Evolutionary conservation across 2,329 filamentous ascomycete genomes (phyloP).

Genomic region (Fusarium humuli): DNA sequence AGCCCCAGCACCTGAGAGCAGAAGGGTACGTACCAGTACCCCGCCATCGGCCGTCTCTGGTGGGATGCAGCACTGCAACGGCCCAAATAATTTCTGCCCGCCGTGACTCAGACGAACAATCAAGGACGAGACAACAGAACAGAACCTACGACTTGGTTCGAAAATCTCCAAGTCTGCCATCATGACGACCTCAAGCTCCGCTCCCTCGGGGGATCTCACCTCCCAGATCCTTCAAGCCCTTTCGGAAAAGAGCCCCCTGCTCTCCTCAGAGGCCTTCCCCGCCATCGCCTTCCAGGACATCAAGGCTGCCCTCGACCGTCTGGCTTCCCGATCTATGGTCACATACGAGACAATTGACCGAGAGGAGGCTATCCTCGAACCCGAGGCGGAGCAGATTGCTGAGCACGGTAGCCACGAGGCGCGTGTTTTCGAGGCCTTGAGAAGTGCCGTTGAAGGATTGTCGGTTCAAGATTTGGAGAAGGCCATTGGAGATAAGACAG

Average conservation of each 20-base stretch:
- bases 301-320: constrained; percentile 89
- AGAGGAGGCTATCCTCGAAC: constrained; percentile 81
- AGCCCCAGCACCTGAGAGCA: neutral
- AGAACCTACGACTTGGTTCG: constrained; percentile 20
- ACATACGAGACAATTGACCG: constrained; percentile 84
- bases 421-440: constrained; percentile 81
- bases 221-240: constrained; percentile 74
- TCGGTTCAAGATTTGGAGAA: constrained; percentile 79
- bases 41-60: constrained; percentile 41
- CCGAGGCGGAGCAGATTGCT: constrained; percentile 78
- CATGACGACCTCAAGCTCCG: constrained; percentile 58
- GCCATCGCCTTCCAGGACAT: constrained; percentile 73
- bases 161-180: constrained; percentile 31
- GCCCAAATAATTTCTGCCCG: constrained; percentile 45
- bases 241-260: constrained; percentile 70
- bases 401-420: constrained; percentile 84
- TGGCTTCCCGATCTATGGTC: constrained; percentile 87
- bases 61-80: constrained; percentile 33
- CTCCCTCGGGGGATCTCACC: constrained; percentile 67
- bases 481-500: constrained; percentile 77
- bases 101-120: constrained; percentile 44
- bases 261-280: constrained; percentile 78
- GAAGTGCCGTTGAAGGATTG: constrained; percentile 80
- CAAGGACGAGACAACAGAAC: constrained; percentile 23
- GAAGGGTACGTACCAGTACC: constrained; percentile 38